phyloP scores from a whole-genome alignment of 305 asterid species.

The Plantago rigida region DNA sequence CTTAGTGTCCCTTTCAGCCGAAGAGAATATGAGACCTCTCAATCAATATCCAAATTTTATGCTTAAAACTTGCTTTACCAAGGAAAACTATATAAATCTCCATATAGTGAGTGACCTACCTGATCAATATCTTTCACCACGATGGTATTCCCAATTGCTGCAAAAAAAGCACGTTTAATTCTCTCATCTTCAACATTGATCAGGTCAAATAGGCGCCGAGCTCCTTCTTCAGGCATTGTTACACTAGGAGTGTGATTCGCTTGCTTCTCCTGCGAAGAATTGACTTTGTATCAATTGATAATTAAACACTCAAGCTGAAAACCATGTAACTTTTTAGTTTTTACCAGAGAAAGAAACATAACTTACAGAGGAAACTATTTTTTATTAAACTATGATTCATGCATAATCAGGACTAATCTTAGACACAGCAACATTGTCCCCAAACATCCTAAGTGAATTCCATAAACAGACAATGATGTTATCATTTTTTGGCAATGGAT shows the following conservation, averaged over 20 bases:
- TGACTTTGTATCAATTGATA: too few species aligned
- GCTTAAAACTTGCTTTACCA: background rate
- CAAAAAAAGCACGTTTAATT: slow-evolving; percentile 81
- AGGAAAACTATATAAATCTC: background rate
- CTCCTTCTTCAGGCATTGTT: slow-evolving; percentile 60
- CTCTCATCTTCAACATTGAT: slow-evolving; percentile 77
- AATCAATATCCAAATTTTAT: too few species aligned
- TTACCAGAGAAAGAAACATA: too few species aligned
- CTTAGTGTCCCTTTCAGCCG: too few species aligned
- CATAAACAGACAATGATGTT: slow-evolving; percentile 6
- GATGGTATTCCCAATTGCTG: slow-evolving; percentile 71
- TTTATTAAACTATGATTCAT: background rate
- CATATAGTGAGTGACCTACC: slow-evolving; percentile 32
- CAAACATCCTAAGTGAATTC: background rate
- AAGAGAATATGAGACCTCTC: too few species aligned
- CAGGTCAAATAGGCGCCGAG: slow-evolving; percentile 84
- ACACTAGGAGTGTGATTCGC: slow-evolving; percentile 41
- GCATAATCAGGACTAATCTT: background rate
- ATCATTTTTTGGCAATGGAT: background rate
- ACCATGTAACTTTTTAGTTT: too few species aligned
- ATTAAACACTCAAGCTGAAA: too few species aligned
- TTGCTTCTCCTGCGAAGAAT: slow-evolving; percentile 74
- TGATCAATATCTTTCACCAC: slow-evolving; percentile 76
- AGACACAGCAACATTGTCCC: background rate
- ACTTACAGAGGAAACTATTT: too few species aligned